Conservation (phyloP, 768 basidiomycete genomes). For the Termitomyces bulborhizus region DNA sequence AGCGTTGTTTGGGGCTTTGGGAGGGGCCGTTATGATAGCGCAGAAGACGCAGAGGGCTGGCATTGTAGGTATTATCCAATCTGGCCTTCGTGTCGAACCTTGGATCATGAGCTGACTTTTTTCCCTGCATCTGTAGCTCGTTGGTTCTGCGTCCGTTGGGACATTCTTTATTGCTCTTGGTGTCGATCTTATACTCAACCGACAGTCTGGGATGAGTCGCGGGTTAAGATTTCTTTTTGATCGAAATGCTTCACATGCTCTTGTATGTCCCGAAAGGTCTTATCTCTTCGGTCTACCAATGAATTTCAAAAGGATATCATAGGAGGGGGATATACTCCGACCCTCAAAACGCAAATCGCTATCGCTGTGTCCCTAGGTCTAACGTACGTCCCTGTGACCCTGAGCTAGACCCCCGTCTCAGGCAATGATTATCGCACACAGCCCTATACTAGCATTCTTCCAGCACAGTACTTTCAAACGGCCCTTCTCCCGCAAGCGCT, state of each 20-base stretch:
- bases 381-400: slow-evolving; percentile 36
- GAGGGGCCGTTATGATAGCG: slow-evolving; percentile 36
- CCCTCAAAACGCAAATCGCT: slow-evolving; percentile 41
- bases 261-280: slow-evolving; percentile 29
- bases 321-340: slow-evolving; percentile 42
- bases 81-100: neutral
- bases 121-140: slow-evolving; percentile 21
- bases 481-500: slow-evolving; percentile 36
- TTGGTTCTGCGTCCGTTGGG: slow-evolving; percentile 51
- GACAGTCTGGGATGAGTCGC: slow-evolving; percentile 56
- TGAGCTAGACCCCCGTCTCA: neutral
- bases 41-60: slow-evolving; percentile 34
- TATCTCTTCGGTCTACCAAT: neutral
- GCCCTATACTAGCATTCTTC: slow-evolving; percentile 45
- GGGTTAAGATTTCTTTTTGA: slow-evolving; percentile 62
- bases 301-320: slow-evolving; percentile 36
- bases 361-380: slow-evolving; percentile 47
- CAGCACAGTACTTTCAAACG: slow-evolving; percentile 49
- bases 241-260: slow-evolving; percentile 49
- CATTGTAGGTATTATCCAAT: slow-evolving; percentile 35
- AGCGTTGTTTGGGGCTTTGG: slow-evolving; percentile 34
- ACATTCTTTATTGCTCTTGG: slow-evolving; percentile 54
- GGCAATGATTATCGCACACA: slow-evolving; percentile 13
- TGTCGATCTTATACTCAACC: slow-evolving; percentile 48
- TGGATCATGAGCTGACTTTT: neutral